Percentiles rank a stretch among this genome's conserved stretches.
These are phyloP conservation scores for Pecoramyces ruminantium DNA, from an alignment of 192 early-diverging fungal species.

Conservation along the genomic window DNA sequence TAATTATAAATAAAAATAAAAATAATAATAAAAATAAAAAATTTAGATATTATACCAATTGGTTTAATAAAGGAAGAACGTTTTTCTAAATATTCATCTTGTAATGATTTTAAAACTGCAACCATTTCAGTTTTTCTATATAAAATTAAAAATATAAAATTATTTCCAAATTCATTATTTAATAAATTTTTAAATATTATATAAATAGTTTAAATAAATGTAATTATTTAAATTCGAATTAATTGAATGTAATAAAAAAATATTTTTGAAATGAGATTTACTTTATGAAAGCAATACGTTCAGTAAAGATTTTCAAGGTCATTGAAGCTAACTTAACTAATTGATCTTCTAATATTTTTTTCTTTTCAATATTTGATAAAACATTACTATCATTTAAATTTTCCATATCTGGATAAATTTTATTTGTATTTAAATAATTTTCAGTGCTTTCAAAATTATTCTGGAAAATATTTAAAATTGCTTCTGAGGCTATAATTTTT, in stretches of 20 bases:
- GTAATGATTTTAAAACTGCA: not conserved
- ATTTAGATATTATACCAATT: not conserved
- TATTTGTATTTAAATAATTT: not conserved
- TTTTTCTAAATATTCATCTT: not conserved
- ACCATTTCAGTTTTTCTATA: not conserved
- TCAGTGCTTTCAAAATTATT: not conserved
- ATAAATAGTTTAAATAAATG: too few species aligned
- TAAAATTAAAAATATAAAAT: not conserved
- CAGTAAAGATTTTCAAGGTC: not conserved
- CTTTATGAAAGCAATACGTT: not conserved
- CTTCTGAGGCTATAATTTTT: not conserved
- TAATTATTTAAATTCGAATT: too few species aligned
- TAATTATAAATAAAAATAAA: too few species aligned
- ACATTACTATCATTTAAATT: not conserved
- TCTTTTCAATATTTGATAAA: not conserved
- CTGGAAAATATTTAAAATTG: not conserved
- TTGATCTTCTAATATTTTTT: not conserved
- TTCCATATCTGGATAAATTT: not conserved
- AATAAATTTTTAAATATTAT: too few species aligned
- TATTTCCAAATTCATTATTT: too few species aligned
- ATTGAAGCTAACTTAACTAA: not conserved
- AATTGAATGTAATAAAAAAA: too few species aligned
- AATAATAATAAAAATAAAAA: too few species aligned
- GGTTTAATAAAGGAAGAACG: not conserved
- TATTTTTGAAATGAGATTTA: too few species aligned